Conservation (phyloP, 352 stramenopile genomes). For the Pythium angustatum region DNA sequence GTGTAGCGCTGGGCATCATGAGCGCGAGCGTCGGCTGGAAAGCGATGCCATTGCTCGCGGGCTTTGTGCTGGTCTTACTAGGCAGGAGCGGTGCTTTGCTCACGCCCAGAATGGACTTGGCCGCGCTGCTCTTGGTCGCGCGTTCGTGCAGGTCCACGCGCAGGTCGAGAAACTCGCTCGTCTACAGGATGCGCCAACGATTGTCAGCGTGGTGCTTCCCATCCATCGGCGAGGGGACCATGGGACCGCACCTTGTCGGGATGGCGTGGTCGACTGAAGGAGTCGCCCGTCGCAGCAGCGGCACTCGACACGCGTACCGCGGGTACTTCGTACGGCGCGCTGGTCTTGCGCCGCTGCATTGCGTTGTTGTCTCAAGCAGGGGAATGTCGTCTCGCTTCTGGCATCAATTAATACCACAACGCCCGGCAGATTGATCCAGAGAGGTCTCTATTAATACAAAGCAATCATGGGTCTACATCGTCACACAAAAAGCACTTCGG, state of each 20-base stretch:
- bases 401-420: no score
- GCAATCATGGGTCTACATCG: background rate
- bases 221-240: no score
- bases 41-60: background rate
- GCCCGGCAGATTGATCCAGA: background rate
- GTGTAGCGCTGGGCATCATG: conserved; percentile 26
- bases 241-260: conserved; percentile 1
- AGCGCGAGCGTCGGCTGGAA: conserved; percentile 19
- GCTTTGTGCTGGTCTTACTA: conserved; percentile 7
- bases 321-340: conserved; percentile 16
- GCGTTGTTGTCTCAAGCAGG: background rate
- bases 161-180: conserved; percentile 37
- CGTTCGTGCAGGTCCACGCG: conserved; percentile 33
- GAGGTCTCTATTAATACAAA: conserved; percentile 28
- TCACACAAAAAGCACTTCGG: background rate
- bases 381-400: no score
- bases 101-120: conserved; percentile 9
- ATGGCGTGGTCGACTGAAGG: background rate
- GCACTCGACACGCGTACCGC: background rate
- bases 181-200: no score
- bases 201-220: no score
- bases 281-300: no score
- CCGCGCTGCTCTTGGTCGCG: conserved; percentile 3
- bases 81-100: conserved; percentile 20
- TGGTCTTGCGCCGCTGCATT: conserved; percentile 20